A percentile compares a stretch with the other conserved stretches of the same genome.
Conservation (phyloP, 345 rosid genomes). For the Balakata baccata region DNA sequence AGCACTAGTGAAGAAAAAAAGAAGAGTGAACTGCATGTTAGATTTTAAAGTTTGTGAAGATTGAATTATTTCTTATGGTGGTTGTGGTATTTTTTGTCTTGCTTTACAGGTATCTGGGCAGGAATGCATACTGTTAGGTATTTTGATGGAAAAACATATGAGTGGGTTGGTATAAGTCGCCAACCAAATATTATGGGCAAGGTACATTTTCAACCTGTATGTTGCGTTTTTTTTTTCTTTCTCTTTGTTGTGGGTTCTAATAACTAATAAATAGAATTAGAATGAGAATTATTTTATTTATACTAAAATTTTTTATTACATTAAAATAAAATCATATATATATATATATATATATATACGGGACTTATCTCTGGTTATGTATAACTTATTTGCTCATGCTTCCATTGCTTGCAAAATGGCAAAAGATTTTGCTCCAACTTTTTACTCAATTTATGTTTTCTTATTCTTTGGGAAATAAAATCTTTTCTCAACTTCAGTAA, state of each 20-base stretch:
- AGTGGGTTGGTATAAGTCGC: slow-evolving; percentile 98
- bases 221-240: background rate
- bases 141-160: slow-evolving; percentile 94
- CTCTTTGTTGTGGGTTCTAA: background rate
- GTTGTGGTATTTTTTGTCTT: background rate
- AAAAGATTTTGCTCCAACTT: background rate
- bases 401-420: background rate
- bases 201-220: slow-evolving; percentile 34
- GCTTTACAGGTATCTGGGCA: slow-evolving; percentile 81
- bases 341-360: too few species aligned
- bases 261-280: too few species aligned
- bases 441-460: background rate
- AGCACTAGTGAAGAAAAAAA: background rate
- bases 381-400: background rate
- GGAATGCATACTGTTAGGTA: slow-evolving; percentile 95
- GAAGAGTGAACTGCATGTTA: background rate
- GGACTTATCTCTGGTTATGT: too few species aligned
- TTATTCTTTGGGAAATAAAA: background rate
- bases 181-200: slow-evolving; percentile 89
- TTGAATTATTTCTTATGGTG: background rate
- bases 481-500: background rate
- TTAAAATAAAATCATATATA: too few species aligned
- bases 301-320: too few species aligned
- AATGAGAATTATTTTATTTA: too few species aligned
- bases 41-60: background rate